Percentiles rank a stretch among this genome's conserved stretches.
Evolutionary conservation across 2,329 filamentous ascomycete genomes (phyloP).

Genomic region (Scorias spongiosa): DNA sequence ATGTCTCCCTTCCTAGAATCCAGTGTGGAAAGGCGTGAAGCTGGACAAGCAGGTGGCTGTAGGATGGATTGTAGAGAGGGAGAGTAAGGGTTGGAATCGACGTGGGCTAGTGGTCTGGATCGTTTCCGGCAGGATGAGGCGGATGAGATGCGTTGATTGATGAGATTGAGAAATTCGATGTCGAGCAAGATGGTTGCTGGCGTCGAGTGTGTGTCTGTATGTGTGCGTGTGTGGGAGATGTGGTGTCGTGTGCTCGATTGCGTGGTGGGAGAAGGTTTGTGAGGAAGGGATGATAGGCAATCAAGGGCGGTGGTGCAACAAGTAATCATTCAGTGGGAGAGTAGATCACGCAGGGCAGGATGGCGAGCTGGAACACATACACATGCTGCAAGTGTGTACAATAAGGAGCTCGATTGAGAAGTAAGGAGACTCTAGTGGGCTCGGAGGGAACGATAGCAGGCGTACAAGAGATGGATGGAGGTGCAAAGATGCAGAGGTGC

Average conservation of each 20-base stretch:
- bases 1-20: no score
- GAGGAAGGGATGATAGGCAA: no score
- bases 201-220: neutral
- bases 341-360: neutral
- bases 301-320: neutral
- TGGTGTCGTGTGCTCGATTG: neutral
- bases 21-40: no score
- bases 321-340: neutral
- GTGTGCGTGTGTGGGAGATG: neutral
- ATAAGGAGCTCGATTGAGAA: neutral
- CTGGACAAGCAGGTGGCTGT: no score
- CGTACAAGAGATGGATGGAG: neutral
- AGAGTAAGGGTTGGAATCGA: no score
- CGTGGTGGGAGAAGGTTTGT: neutral
- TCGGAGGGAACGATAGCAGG: neutral
- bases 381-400: neutral
- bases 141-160: neutral
- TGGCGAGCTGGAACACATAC: neutral
- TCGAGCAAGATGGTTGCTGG: no score
- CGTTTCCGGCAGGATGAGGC: neutral
- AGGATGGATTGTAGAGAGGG: no score
- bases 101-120: neutral
- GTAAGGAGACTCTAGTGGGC: neutral
- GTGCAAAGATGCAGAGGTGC: no score
- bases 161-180: no score